Evolutionary conservation across 139 green algal species (phyloP).

Genomic region (Tetraselmis striata): DNA sequence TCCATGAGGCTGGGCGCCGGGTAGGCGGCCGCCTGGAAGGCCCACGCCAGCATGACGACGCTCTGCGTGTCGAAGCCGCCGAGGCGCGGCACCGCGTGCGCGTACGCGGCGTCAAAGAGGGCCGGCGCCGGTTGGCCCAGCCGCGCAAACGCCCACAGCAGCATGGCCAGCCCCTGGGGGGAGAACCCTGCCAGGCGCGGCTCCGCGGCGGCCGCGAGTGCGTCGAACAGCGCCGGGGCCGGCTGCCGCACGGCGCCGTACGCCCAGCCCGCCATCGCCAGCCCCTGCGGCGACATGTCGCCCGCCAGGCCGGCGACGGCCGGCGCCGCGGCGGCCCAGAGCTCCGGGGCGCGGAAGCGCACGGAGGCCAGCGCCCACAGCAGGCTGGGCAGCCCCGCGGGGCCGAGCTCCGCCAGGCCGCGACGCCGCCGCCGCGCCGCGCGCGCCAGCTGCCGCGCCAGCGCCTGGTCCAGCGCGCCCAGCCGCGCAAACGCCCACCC

Average conservation of each 20-base stretch:
- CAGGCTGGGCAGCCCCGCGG: background rate
- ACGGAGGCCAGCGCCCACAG: background rate
- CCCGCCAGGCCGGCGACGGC: no score
- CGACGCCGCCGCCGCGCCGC: no score
- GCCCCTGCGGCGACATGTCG: background rate
- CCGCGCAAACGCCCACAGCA: background rate
- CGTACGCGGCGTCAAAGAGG: background rate
- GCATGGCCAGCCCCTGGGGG: background rate
- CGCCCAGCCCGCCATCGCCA: background rate
- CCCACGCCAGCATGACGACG: background rate
- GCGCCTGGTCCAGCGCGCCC: background rate
- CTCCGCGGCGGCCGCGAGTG: background rate
- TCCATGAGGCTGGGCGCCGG: background rate
- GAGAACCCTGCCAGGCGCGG: background rate
- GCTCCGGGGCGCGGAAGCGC: background rate
- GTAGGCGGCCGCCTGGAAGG: background rate
- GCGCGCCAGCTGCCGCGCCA: background rate
- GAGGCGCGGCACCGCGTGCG: background rate
- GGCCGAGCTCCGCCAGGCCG: background rate
- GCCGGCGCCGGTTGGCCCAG: background rate
- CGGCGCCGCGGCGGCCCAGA: background rate
- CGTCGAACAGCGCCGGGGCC: background rate
- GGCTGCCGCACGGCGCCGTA: background rate
- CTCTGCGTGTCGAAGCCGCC: background rate
- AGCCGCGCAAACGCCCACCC: background rate